Base-by-base conservation (phyloP, 331 rosid species). In the Acacia pycnantha region DNA sequence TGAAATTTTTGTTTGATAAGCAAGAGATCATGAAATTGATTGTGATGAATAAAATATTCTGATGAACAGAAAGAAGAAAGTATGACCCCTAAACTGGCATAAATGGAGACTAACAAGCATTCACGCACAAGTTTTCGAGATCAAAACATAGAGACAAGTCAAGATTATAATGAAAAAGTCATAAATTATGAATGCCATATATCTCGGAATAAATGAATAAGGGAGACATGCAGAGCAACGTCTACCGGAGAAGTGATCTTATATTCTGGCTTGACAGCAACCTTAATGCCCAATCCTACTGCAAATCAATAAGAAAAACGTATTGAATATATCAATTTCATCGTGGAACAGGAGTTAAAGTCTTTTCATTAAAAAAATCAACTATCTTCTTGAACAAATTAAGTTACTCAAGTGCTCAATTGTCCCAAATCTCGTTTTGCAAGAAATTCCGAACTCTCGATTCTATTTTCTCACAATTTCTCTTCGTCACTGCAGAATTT, bases 231-330 rank as follows among this genome's bases (percentile, higher is more conserved):
- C 62, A 29, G 11, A 21, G 21, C 8, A 84, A 84, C 72, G 47
- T 88, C 82, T 67, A 91, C 95, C 78, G 92, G 93, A 26, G 87
- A 89, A 72, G 87, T 89, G 87, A 89, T 91, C 81, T 88, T 89
- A 77, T 82, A 89, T 78, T 86, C 88, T 33, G 88, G 93, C 76
- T 88, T 89, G 56, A 89, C 79, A 33, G 84, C 77, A 56, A 86
- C 90, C 77, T 90, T 83, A 56, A 89, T 89, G 44, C 93, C 92
- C 89, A 86, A 79, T 82, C 91, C 93, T 6, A 90, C 95, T 91
- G 86, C 76, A 85, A 75, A 58, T 84, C 31, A 10, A 22, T 6
- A 65, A 43, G 9, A 73, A 11, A 54, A 78, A 40, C 12, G 16
- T 8, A 31, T 15, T 4, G 77, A 50, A 26, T 11, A 35, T 51